Evolutionary conservation across 2,329 filamentous ascomycete genomes (phyloP).

Genomic region (Metarhizium sp.): DNA sequence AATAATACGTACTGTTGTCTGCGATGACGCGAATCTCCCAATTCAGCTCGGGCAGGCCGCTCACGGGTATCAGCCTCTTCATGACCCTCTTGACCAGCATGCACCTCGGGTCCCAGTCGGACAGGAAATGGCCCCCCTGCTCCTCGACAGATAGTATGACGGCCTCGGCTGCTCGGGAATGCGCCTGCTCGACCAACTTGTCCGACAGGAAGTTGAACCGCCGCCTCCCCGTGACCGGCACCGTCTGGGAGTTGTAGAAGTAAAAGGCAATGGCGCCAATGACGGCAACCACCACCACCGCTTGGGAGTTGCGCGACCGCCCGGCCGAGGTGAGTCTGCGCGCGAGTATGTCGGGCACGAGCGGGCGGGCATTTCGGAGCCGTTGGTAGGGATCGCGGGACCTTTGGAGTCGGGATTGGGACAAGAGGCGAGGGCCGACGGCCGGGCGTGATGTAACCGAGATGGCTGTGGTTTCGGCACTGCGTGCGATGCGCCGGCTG

Average conservation of each 20-base stretch:
- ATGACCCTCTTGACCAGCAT: conserved; percentile 54
- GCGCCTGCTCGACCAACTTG: conserved; percentile 39
- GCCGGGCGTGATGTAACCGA: not conserved
- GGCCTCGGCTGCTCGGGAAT: conserved; percentile 15
- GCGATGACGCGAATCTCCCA: conserved; percentile 73
- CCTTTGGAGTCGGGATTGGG: not conserved
- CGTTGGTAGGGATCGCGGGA: conserved; percentile 14
- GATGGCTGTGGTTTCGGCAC: not conserved
- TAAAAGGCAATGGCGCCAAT: conserved; percentile 49
- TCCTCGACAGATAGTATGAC: conserved; percentile 45
- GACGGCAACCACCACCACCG: conserved; percentile 29
- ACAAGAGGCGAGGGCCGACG: not conserved
- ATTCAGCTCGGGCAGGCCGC: conserved; percentile 44
- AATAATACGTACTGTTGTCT: conserved; percentile 36
- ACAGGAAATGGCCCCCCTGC: conserved; percentile 45
- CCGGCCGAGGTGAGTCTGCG: conserved; percentile 17
- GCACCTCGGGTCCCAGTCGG: conserved; percentile 47
- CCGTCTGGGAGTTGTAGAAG: conserved; percentile 58
- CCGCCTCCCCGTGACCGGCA: conserved; percentile 61
- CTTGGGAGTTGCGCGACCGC: conserved; percentile 20
- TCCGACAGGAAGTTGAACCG: conserved; percentile 62
- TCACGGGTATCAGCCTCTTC: conserved; percentile 55
- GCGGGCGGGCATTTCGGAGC: conserved; percentile 21
- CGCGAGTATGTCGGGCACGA: conserved; percentile 19
- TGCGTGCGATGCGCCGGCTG: not conserved